Percentiles rank a stretch among this genome's conserved stretches.
Conservation (phyloP, 768 basidiomycete species). For the Trametes gibbosa region DNA sequence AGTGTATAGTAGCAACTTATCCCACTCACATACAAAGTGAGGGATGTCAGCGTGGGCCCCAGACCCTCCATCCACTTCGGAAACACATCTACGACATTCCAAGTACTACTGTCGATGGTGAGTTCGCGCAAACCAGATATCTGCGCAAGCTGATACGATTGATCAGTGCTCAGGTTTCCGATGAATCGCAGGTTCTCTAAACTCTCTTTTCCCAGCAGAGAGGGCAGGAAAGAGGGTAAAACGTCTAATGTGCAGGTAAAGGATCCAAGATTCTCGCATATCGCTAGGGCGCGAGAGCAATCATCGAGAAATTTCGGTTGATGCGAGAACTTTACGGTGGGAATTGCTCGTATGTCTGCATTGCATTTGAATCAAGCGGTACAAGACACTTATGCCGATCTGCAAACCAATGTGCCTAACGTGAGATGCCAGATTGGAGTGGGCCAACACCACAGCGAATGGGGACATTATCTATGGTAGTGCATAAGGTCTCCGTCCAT, state of each 20-base stretch:
- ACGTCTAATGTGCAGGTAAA: conserved; percentile 55
- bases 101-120: conserved; percentile 57
- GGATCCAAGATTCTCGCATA: conserved; percentile 50
- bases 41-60: conserved; percentile 43
- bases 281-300: conserved; percentile 44
- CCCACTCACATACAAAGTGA: conserved; percentile 59
- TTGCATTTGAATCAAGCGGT: conserved; percentile 1
- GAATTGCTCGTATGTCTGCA: conserved; percentile 51
- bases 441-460: conserved; percentile 54
- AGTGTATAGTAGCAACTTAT: too few relatives aligned
- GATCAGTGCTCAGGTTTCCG: conserved; percentile 51
- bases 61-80: conserved; percentile 53
- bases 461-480: conserved; percentile 51
- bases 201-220: conserved; percentile 42
- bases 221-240: conserved; percentile 48
- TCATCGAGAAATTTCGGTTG: conserved; percentile 47
- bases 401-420: conserved; percentile 57
- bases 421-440: conserved; percentile 52
- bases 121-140: conserved; percentile 43
- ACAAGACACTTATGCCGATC: background rate
- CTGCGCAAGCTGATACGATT: conserved; percentile 42
- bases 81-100: conserved; percentile 57
- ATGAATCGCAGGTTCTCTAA: conserved; percentile 49
- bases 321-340: conserved; percentile 35
- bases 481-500: background rate